These are phyloP conservation scores for Thozetella sp. DNA, from an alignment of 495 filamentous ascomycete species.

Conservation along the genomic window DNA sequence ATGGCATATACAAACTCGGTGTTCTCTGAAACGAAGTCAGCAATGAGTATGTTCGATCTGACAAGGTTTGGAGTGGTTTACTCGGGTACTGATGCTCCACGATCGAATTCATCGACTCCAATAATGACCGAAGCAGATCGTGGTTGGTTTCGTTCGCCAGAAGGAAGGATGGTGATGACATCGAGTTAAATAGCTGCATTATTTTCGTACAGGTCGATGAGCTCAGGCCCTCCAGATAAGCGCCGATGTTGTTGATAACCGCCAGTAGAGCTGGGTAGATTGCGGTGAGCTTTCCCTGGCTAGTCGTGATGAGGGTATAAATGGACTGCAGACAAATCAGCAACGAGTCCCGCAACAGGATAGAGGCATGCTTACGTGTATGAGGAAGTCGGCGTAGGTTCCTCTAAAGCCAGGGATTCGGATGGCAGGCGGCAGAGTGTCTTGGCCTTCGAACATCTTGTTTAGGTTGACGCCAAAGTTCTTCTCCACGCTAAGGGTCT, in stretches of 20 bases:
- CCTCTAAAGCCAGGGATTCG: conserved; percentile 83
- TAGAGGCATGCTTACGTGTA: conserved; percentile 67
- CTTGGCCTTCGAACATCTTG: conserved; percentile 85
- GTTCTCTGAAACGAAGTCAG: conserved; percentile 64
- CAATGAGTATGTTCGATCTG: background rate
- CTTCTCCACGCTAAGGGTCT: conserved; percentile 91
- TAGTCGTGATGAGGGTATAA: conserved; percentile 87
- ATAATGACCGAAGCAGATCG: conserved; percentile 72
- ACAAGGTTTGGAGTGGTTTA: conserved; percentile 34
- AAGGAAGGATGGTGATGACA: conserved; percentile 95
- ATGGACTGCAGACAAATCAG: conserved; percentile 70
- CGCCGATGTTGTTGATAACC: conserved; percentile 89
- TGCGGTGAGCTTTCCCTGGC: conserved; percentile 87
- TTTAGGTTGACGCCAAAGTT: conserved; percentile 92
- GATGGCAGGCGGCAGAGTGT: conserved; percentile 80
- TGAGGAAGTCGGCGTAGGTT: conserved; percentile 90
- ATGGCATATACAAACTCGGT: conserved; percentile 81
- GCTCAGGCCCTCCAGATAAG: conserved; percentile 78
- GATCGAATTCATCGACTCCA: conserved; percentile 91
- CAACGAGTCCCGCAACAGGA: background rate
- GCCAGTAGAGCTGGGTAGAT: conserved; percentile 93
- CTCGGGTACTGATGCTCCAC: conserved; percentile 89
- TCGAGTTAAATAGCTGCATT: conserved; percentile 86
- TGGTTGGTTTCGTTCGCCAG: conserved; percentile 95
- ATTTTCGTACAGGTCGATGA: conserved; percentile 78